Evolutionary conservation across 1,284 basidiomycete genomes (phyloP), one percentile per base, ranked within the genome.

Genomic region (Golubevia pallescens): DNA sequence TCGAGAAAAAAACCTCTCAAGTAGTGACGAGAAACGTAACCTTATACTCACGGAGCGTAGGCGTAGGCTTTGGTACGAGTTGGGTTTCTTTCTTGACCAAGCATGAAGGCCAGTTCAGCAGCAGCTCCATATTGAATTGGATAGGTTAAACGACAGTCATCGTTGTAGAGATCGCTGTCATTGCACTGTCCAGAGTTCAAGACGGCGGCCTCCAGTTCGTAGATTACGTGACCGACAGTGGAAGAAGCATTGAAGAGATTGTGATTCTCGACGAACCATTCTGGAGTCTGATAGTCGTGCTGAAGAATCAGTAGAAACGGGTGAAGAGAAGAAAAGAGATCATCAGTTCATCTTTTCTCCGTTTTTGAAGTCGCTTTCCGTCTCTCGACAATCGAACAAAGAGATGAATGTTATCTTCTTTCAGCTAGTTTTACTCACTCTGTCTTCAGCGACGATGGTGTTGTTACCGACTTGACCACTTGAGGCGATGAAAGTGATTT

Each of bases 241-340:
- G 67, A 34, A 60, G 65, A 69, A 3, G 57, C 28, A 52, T 77
- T 73, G 60, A 69, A 63, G 28, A 23, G 24, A 38, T 68, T 63
- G 21, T 60, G 66, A 20, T 63, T 61, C 7, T 58, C 34, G 28
- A 73, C 34, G 19, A 75, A 48, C 51, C 60, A 66, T 34, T 62
- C 53, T 2, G 70, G 70, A 13, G 70, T 75, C 3, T 71, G 52
- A 62, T 77, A 77, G 65, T 75, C 63, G 62, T 75, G 73, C 57
- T 77, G 57, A 62, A 74, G 70, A 51, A 75, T 66, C 7, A 63
- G 70, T 13, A 34, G 3, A 48, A 62, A 55, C 34, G 24, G 53
- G 58, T 66, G 67, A 14, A 63, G 71, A 42, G 68, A 65, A 13
- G 42, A 28, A 28, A 28, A 28, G 28, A 28, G 28, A 28, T 28